phyloP scores from a whole-genome alignment of 2,329 filamentous ascomycete genomes.

The Cladorrhinum sp. region DNA sequence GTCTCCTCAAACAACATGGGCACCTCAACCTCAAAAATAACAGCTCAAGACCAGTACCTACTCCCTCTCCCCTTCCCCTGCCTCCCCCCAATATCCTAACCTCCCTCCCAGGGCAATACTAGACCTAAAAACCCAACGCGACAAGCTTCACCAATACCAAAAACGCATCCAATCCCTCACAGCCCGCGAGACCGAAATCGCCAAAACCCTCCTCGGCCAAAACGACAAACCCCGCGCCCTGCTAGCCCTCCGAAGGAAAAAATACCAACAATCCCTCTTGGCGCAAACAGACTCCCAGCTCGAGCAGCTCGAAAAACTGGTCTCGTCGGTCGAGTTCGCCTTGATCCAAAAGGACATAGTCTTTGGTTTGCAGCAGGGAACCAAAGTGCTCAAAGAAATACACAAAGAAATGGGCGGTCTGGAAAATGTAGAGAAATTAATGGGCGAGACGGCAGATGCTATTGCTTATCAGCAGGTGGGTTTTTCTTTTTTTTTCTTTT shows the following conservation, averaged over 20 bases:
- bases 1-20: conserved; percentile 43
- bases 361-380: conserved; percentile 89
- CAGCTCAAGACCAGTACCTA: conserved; percentile 80
- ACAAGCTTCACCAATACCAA: conserved; percentile 96
- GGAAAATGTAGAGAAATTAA: conserved; percentile 89
- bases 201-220: conserved; percentile 73
- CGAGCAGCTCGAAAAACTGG: conserved; percentile 88
- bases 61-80: conserved; percentile 29
- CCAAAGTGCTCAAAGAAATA: conserved; percentile 83
- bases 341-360: conserved; percentile 95
- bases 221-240: conserved; percentile 80
- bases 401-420: conserved; percentile 94
- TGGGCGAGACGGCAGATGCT: conserved; percentile 88
- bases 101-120: conserved; percentile 76
- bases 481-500: too few species aligned
- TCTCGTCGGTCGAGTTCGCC: conserved; percentile 88
- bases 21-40: conserved; percentile 55
- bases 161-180: conserved; percentile 84
- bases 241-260: conserved; percentile 87
- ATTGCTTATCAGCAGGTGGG: conserved; percentile 83
- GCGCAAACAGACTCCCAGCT: conserved; percentile 88
- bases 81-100: conserved; percentile 1
- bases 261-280: conserved; percentile 90
- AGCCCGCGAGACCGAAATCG: conserved; percentile 80
- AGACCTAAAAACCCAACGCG: conserved; percentile 95